Evolutionary conservation across 331 rosid genomes (phyloP), one percentile per base, ranked within the genome.

Genomic region (Quercus lobata): DNA sequence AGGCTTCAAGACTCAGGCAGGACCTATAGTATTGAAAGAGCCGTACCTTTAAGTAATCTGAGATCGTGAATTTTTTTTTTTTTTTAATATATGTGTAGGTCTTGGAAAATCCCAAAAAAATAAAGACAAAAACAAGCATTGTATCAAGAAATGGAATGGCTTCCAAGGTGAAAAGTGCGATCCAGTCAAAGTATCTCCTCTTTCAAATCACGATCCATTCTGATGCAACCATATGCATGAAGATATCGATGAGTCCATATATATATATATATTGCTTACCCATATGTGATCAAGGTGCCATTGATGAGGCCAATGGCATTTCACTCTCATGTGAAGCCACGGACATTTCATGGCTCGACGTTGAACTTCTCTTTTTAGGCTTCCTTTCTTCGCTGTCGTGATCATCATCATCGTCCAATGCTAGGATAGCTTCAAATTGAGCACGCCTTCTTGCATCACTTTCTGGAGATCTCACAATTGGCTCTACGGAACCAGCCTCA

Each of bases 311-410:
- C 29, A 93, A 46, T 14, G 98, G 89, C 83, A 78, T 74, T 91
- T 93, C 96, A 78, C 98, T 93, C 81, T 93, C 96, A 72, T 84
- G 84, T 54, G 97, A 91, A 57, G 76, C 84, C 52, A 70, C 24
- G 17, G 86, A 83, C 10, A 71, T 56, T 0, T 78, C 72, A 10
- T 54, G 14, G 25, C 24, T 66, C 16, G 72, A 34, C 5, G 52
- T 18, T 8, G 72, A 34, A 30, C 69, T 79, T 7, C 30, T 71
- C 41, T 37, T 79, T 21, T 37, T 37, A 25, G 69, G 16, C 68
- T 69, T 78, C 58, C 66, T 44, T 41, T 25, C 70, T 68, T 19
- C 21, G 3, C 27, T 9, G 10, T 1, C 44, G 29, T 5, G 22
- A 63, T 18, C 37, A 68, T 68, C 25, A 30, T 52, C 5, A 4